Base-by-base conservation (phyloP, 177 flowering plant genomes). In the Tripterygium wilfordii region DNA sequence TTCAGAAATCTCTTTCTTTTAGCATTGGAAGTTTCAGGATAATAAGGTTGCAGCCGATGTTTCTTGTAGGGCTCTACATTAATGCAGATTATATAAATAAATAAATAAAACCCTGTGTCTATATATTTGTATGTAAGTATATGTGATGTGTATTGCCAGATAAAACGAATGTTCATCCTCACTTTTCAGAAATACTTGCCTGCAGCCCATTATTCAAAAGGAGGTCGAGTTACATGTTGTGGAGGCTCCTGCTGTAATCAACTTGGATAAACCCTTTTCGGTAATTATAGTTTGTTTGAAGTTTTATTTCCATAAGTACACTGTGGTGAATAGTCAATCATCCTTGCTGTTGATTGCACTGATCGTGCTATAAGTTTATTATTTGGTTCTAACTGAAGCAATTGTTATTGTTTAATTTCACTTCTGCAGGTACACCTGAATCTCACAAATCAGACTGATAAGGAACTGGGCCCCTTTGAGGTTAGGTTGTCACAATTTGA, bases 401-500 rank as follows among this genome's bases (percentile, higher is more conserved):
- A n/a, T n/a, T n/a, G n/a, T n/a, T n/a, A n/a, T n/a, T n/a, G n/a
- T n/a, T n/a, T n/a, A n/a, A n/a, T n/a, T n/a, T n/a, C n/a, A n/a
- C 21, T 24, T 36, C 15, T 55, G 31, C 67, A 92, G 98, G 78
- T 86, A 30, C 73, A 58, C 45, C 47, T 92, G 59, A 77, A 64
- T 49, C 84, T 92, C 45, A 53, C 65, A 49, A 92, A 89, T 62
- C 80, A 74, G 58, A 75, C 87, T 8, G 98, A 86, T 15, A 74
- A 77, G 36, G 63, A 56, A 50, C 51, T 77, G 70, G 98, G 98
- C n/a, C 96, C 96, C 5, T 88, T 92, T 60, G 82, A 89, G 65
- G 77, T 92, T 42, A 56, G 50, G 58, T 42, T 86, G 32, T 77
- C 79, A 13, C 74, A 64, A 50, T 56, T 61, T 54, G 79, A 64